Conservation (phyloP, 306 rosid species). For the Cicer cuneatum region DNA sequence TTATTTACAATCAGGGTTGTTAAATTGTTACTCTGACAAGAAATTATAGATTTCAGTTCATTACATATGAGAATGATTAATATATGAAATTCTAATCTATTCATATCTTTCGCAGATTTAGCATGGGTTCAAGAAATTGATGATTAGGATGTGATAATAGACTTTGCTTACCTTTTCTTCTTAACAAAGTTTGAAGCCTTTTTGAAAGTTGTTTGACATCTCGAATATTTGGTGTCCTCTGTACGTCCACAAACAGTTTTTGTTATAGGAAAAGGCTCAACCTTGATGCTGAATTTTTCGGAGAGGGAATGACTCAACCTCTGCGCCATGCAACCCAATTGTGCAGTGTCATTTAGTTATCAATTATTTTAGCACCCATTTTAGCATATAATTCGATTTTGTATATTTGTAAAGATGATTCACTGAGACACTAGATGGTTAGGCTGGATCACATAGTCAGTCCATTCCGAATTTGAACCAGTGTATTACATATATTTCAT, state of each 20-base stretch:
- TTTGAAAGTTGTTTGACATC: constrained; percentile 35
- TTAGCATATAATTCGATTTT: constrained; percentile 61
- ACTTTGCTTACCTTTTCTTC: constrained; percentile 19
- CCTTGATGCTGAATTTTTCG: constrained; percentile 47
- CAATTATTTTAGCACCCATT: constrained; percentile 47
- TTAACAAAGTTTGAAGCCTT: constrained; percentile 43
- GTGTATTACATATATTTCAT: constrained; percentile 47
- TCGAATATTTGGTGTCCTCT: constrained; percentile 43
- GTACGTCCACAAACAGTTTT: constrained; percentile 38
- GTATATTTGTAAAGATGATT: constrained; percentile 57
- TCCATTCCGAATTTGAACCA: constrained; percentile 43
- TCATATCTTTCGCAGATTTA: constrained; percentile 61
- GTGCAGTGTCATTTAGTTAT: constrained; percentile 51
- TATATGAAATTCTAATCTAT: constrained; percentile 20
- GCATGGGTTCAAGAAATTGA: constrained; percentile 95
- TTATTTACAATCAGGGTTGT: not conserved
- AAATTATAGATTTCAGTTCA: constrained; percentile 1
- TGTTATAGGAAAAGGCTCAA: constrained; percentile 42
- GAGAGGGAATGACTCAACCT: constrained; percentile 43
- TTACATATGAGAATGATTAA: not conserved
- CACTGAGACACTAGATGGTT: constrained; percentile 44
- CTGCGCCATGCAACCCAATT: constrained; percentile 55
- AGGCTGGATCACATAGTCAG: constrained; percentile 50
- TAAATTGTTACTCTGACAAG: constrained; percentile 14
- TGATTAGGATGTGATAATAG: constrained; percentile 52